Evolutionary conservation across 1,139 yeast genomes (phyloP).

Genomic region (Pichia cactophila): DNA sequence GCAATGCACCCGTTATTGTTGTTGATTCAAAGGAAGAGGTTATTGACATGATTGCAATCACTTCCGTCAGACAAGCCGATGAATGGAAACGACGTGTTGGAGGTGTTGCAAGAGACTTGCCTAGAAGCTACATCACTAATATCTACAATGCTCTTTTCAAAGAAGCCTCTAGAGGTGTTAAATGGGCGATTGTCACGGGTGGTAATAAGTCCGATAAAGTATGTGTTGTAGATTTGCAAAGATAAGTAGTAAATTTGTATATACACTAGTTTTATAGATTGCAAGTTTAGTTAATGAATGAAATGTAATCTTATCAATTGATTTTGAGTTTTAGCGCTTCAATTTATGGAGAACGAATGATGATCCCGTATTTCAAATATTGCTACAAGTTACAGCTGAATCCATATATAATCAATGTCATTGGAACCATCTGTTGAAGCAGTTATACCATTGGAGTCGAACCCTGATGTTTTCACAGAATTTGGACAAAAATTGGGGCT

Average conservation of each 20-base stretch:
- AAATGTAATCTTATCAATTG: no score
- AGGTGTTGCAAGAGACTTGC: conserved; percentile 57
- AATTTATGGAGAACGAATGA: no score
- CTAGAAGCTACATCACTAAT: conserved; percentile 68
- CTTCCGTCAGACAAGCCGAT: conserved; percentile 70
- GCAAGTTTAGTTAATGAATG: no score
- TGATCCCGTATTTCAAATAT: no score
- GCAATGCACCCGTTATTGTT: conserved; percentile 61
- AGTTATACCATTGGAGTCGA: conserved; percentile 85
- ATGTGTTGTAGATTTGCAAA: conserved; percentile 58
- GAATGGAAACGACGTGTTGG: conserved; percentile 87
- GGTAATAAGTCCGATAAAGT: conserved; percentile 70
- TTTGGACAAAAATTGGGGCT: conserved; percentile 67
- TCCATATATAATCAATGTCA: neutral
- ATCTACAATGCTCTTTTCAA: conserved; percentile 65
- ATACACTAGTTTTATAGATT: no score
- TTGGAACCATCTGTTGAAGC: conserved; percentile 18
- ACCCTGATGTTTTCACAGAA: conserved; percentile 76
- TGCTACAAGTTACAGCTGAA: no score
- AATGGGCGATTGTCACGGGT: conserved; percentile 68
- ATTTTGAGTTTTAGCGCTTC: no score
- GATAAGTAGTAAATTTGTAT: conserved; percentile 28
- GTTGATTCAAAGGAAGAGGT: conserved; percentile 81
- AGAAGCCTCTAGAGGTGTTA: conserved; percentile 63
- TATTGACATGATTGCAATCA: conserved; percentile 68